phyloP scores from a whole-genome alignment of 129 eudicot genomes.

The Cynara cardunculus region DNA sequence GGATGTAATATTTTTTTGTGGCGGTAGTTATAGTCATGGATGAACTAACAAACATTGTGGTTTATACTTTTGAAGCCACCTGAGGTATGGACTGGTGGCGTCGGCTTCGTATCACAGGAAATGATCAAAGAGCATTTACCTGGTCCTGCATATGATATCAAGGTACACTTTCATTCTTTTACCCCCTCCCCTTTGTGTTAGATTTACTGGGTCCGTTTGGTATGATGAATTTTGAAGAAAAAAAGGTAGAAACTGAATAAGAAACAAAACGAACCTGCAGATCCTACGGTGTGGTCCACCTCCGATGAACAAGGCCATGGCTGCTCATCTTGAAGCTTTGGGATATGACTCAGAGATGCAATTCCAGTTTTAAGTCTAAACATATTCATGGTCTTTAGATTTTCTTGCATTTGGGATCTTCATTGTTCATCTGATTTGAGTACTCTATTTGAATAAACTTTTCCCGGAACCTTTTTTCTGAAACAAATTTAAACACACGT shows the following conservation, averaged over 20 bases:
- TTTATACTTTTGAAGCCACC: slow-evolving; percentile 42
- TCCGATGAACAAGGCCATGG: slow-evolving; percentile 57
- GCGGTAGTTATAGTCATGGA: not conserved
- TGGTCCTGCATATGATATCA: slow-evolving; percentile 42
- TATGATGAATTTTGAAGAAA: not conserved
- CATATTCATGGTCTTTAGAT: not conserved
- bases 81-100: slow-evolving; percentile 53
- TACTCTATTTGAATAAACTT: slow-evolving; percentile 15
- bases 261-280: slow-evolving; percentile 22
- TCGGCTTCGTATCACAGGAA: slow-evolving; percentile 45
- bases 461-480: not conserved
- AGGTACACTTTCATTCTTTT: slow-evolving; percentile 25
- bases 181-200: not conserved
- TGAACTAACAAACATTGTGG: not conserved
- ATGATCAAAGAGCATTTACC: slow-evolving; percentile 49
- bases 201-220: not conserved
- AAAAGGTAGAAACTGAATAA: not conserved
- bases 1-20: not conserved
- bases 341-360: slow-evolving; percentile 33
- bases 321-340: slow-evolving; percentile 38
- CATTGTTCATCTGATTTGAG: not conserved
- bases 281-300: slow-evolving; percentile 53
- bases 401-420: slow-evolving; percentile 16
- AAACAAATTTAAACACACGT: not conserved
- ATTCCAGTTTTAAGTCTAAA: slow-evolving; percentile 29